Evolutionary conservation across 2,329 filamentous ascomycete genomes (phyloP).

Genomic region (Aureobasidium sp.): DNA sequence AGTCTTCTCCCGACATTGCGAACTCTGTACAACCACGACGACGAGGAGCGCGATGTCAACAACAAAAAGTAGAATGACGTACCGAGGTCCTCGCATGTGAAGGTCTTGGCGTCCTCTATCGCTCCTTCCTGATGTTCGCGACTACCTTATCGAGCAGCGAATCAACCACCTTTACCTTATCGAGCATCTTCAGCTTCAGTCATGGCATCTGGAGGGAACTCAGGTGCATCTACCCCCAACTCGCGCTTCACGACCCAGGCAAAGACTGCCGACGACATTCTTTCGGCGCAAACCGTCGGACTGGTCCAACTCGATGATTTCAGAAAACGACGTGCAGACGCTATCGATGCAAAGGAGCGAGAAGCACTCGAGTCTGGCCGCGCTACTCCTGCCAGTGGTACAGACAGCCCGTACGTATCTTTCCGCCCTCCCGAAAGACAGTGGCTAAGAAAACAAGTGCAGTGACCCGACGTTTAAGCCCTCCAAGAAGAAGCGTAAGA

Average conservation of each 20-base stretch:
- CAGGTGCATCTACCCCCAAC: constrained; percentile 22
- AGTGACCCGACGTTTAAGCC: constrained; percentile 48
- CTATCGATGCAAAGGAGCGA: constrained; percentile 67
- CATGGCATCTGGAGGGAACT: constrained; percentile 16
- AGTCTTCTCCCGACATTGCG: constrained; percentile 14
- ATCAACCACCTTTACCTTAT: neutral
- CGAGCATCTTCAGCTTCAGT: neutral
- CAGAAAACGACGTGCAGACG: constrained; percentile 89
- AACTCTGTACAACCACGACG: neutral
- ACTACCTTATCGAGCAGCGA: neutral
- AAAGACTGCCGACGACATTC: constrained; percentile 68
- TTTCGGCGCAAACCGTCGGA: constrained; percentile 82
- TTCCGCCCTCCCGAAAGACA: constrained; percentile 20
- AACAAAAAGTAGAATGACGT: neutral
- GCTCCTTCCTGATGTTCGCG: neutral
- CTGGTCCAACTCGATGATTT: constrained; percentile 90
- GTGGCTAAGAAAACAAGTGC: constrained; percentile 51
- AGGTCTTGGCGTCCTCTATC: neutral
- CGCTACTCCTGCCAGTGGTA: constrained; percentile 48
- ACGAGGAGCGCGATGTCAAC: neutral
- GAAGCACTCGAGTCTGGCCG: constrained; percentile 9
- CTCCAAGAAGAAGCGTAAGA: constrained; percentile 53
- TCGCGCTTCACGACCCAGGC: constrained; percentile 69
- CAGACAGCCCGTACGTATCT: constrained; percentile 40
- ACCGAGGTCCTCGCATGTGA: constrained; percentile 1